Base-by-base conservation (phyloP, 768 basidiomycete genomes). In the Podaxis sp. region DNA sequence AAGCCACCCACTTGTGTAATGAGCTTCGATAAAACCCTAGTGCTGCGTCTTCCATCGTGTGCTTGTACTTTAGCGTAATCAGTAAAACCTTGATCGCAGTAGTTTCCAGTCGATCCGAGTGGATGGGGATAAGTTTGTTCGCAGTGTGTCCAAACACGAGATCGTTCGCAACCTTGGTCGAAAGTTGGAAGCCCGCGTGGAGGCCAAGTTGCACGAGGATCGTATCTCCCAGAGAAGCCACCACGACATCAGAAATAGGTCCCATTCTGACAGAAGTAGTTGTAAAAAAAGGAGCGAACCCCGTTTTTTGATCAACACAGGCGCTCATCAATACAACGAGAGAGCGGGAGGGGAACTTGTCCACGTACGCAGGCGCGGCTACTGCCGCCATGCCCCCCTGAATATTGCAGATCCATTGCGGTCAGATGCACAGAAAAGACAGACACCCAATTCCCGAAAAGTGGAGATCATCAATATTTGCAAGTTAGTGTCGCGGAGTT, bases 21-120 rank as follows among this genome's bases (percentile, higher is more conserved):
- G 87, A 85, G 63, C 85, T 83, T 37, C 87, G 78, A 68, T 82
- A 88, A 72, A 86, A 87, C 0, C 84, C 85, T 7, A 88, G 72
- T 7, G 82, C 77, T 2, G 86, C 87, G 70, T 87, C 87, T 56
- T 82, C 77, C 68, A 82, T 74, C 4, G 81, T 82, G 62, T 84
- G 82, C 68, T 84, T 84, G 72, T 82, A 85, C 69, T 80, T 84
- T 44, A 89, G 77, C 2, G 86, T 89, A 60, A 88, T 87, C 11
- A 81, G 69, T 48, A 89, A 67, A 17, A 77, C 77, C 70, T 88
- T 87, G 38, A 87, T 76, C 1, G 76, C 77, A 2, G 84, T 87
- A 24, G 86, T 88, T 69, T 84, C 81, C 40, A 87, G 77, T 22
- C 80, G 72, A 56, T 77, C 74, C 0, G 82, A 84, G 66, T 87